Evolutionary conservation across 2,329 filamentous ascomycete species (phyloP).

Genomic region (Rachicladosporium sp.): DNA sequence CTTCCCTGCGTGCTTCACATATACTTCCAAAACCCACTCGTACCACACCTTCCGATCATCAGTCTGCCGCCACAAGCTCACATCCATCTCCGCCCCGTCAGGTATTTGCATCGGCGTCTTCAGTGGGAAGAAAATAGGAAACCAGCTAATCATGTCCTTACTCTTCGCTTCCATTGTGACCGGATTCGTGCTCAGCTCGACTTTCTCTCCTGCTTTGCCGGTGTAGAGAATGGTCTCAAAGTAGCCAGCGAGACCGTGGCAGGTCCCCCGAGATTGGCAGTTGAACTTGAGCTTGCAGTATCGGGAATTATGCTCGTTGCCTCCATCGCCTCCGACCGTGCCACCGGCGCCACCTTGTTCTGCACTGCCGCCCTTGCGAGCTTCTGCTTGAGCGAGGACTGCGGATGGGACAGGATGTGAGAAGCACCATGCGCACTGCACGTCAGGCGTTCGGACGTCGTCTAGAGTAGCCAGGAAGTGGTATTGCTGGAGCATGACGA

Average conservation of each 20-base stretch:
- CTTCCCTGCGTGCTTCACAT: constrained; percentile 18
- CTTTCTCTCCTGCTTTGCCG: constrained; percentile 29
- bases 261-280: constrained; percentile 64
- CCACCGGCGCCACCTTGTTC: constrained; percentile 58
- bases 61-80: constrained; percentile 92
- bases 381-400: constrained; percentile 44
- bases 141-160: constrained; percentile 98
- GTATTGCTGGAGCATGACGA: constrained; percentile 80
- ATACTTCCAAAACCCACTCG: constrained; percentile 91
- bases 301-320: constrained; percentile 86
- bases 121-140: constrained; percentile 93
- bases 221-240: constrained; percentile 93
- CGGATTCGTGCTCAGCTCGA: constrained; percentile 87
- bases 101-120: constrained; percentile 84
- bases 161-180: constrained; percentile 87
- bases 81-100: constrained; percentile 69
- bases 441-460: constrained; percentile 30
- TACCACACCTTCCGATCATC: constrained; percentile 97
- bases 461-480: constrained; percentile 46
- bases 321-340: constrained; percentile 62
- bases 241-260: constrained; percentile 85
- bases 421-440: constrained; percentile 73
- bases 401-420: constrained; percentile 55
- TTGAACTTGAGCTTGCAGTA: constrained; percentile 67
- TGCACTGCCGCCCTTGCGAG: constrained; percentile 49